Base-by-base conservation (phyloP, 2,329 filamentous ascomycete genomes). In the Aspergillus carbonarius region DNA sequence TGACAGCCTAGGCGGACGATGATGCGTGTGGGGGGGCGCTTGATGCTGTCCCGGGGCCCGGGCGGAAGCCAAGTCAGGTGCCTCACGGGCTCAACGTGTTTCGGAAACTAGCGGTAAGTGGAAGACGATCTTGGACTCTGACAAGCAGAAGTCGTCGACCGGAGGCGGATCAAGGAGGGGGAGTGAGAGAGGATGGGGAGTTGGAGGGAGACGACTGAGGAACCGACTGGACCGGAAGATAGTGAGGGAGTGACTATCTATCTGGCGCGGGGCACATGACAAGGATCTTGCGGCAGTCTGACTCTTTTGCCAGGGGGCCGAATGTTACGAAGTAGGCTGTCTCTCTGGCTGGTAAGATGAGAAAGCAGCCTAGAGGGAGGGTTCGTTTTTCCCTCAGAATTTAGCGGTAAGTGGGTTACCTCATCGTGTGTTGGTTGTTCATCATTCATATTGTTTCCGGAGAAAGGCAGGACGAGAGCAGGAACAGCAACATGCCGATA, bases 21-120 rank as follows among this genome's bases (percentile, higher is more conserved):
- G 63, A 52, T 65, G 46, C 54, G 59, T 59, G 60, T 63, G 58
- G 60, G 59, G 52, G 56, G 46, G 50, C 35, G 51, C 35, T 54
- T 40, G 51, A 44, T 53, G 54, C 49, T 51, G 53, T 56, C 44
- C 57, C 58, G 58, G 50, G 57, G 47, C 17, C 57, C 60, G 55
- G 60, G 59, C 62, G 63, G 62, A 64, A 63, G 42, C 52, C 44
- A 39, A 60, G 59, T 61, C 58, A 64, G 65, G 59, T 64, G 63
- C 54, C 47, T 57, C 42, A 47, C 46, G 49, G 54, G 13, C 44
- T 56, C 18, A 51, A 46, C 30, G 30, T 55, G 8, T 58, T 32
- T 30, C 34, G 46, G 17, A 32, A 49, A 30, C 44, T 48, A 48
- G 44, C 44, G 44, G 44, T 48, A 48, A 48, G 44, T 30, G n/a